Conservation (phyloP, 2,329 filamentous ascomycete species). For the Bipolaris zeicola region DNA sequence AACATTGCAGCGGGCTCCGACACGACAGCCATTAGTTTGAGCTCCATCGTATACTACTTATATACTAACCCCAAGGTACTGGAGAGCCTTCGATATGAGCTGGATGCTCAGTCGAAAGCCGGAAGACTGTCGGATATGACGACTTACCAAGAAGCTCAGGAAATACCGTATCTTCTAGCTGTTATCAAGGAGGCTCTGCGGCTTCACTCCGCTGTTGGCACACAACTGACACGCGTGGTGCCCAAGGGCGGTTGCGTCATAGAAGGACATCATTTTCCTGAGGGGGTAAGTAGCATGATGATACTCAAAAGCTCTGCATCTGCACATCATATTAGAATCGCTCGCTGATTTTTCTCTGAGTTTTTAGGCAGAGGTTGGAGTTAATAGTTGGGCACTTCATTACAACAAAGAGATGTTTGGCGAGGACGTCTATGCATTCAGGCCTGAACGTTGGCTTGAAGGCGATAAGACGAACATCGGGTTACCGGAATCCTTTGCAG, state of each 20-base stretch:
- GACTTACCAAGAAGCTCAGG: not conserved
- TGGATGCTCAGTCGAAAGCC: not conserved
- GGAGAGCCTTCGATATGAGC: not conserved
- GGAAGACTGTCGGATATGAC: not conserved
- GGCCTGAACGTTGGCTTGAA: not conserved
- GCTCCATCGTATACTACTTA: conserved; percentile 23
- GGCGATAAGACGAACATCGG: not conserved
- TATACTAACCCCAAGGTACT: conserved; percentile 8
- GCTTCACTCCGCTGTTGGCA: not conserved
- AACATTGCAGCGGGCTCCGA: conserved; percentile 32
- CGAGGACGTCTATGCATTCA: not conserved
- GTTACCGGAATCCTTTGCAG: not conserved
- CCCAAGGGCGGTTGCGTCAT: not conserved
- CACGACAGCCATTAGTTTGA: conserved; percentile 18
- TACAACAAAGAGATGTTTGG: not conserved
- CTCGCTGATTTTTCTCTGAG: not conserved
- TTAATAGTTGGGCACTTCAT: not conserved
- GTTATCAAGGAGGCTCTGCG: not conserved
- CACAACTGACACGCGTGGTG: not conserved
- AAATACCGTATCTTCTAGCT: not conserved
- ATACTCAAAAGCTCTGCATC: not conserved
- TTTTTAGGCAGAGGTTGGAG: not conserved
- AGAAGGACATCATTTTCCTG: not conserved
- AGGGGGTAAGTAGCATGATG: not conserved
- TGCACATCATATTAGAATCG: not conserved